A percentile compares a stretch with the other conserved stretches of the same genome.
Evolutionary conservation across 768 basidiomycete species (phyloP).

Genomic region (Tulasnella sp.): DNA sequence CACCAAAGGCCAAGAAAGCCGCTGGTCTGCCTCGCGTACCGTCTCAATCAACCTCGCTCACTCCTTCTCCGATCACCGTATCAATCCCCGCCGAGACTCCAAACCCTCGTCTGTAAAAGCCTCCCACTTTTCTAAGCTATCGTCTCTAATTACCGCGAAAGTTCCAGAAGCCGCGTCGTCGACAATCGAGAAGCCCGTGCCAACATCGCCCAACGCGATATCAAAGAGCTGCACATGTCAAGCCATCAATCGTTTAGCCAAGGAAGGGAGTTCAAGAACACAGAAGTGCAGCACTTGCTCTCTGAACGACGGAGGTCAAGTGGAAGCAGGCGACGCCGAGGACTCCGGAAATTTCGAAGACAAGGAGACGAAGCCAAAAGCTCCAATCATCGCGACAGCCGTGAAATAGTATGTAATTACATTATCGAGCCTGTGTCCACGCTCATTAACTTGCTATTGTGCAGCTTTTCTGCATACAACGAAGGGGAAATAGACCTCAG

Average conservation of each 20-base stretch:
- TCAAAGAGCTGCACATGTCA: neutral
- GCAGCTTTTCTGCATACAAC: neutral
- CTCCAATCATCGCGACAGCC: neutral
- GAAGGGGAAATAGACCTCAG: neutral
- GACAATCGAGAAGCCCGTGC: neutral
- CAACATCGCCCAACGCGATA: neutral
- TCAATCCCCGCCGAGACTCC: neutral
- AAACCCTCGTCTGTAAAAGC: neutral
- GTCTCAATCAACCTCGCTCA: too few species aligned
- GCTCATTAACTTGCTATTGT: neutral
- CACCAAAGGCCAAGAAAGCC: neutral
- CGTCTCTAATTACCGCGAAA: neutral
- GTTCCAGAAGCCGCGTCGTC: neutral
- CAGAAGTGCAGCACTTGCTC: neutral
- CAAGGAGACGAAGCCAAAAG: neutral
- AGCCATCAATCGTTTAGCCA: neutral
- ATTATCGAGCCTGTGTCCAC: neutral
- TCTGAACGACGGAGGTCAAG: neutral
- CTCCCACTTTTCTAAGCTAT: neutral
- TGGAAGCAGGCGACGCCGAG: neutral
- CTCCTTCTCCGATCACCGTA: neutral
- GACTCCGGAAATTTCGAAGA: neutral
- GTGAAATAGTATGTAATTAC: neutral
- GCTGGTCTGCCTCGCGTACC: neutral
- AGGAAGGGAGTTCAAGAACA: neutral